Percentiles rank a stretch among this genome's conserved stretches.
Conservation (phyloP, 805 yeast species). For the Aciculoconidium aculeatum region DNA sequence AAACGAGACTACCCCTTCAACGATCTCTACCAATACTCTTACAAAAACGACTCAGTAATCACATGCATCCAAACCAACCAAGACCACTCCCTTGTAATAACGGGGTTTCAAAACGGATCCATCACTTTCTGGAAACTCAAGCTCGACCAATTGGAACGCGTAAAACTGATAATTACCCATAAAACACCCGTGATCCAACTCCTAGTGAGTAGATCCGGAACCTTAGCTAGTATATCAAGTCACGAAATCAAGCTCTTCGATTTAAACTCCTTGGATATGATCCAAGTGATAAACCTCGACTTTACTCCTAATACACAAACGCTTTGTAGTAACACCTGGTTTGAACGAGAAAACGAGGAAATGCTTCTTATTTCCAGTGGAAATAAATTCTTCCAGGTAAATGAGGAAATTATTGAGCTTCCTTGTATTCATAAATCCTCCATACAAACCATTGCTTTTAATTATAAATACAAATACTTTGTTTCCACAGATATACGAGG, state of each 20-base stretch:
- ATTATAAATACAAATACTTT: slow-evolving; percentile 11
- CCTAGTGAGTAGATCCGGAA: slow-evolving; percentile 10
- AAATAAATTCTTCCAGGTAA: too few species aligned
- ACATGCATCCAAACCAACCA: slow-evolving; percentile 8
- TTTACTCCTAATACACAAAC: slow-evolving; percentile 16
- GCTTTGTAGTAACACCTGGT: slow-evolving; percentile 11
- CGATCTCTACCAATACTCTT: slow-evolving; percentile 8
- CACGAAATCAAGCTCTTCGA: slow-evolving; percentile 27
- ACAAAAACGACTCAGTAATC: slow-evolving; percentile 9
- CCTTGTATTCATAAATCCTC: slow-evolving; percentile 11
- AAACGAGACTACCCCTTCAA: neutral
- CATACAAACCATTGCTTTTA: slow-evolving; percentile 9
- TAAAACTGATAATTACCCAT: slow-evolving; percentile 14
- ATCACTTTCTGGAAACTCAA: slow-evolving; percentile 16
- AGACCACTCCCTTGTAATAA: slow-evolving; percentile 11
- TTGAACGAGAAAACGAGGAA: too few species aligned
- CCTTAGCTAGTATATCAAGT: slow-evolving; percentile 18
- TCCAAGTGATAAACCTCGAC: slow-evolving; percentile 20
- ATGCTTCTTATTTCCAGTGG: too few species aligned
- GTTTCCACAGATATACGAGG: slow-evolving; percentile 17
- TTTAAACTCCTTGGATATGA: slow-evolving; percentile 28
- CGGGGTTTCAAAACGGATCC: slow-evolving; percentile 16
- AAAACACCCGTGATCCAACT: slow-evolving; percentile 11
- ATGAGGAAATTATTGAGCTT: too few species aligned
- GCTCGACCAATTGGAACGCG: slow-evolving; percentile 7